Evolutionary conservation across 202 grass and related monocot genomes (phyloP).

Genomic region (Carex arenaria): DNA sequence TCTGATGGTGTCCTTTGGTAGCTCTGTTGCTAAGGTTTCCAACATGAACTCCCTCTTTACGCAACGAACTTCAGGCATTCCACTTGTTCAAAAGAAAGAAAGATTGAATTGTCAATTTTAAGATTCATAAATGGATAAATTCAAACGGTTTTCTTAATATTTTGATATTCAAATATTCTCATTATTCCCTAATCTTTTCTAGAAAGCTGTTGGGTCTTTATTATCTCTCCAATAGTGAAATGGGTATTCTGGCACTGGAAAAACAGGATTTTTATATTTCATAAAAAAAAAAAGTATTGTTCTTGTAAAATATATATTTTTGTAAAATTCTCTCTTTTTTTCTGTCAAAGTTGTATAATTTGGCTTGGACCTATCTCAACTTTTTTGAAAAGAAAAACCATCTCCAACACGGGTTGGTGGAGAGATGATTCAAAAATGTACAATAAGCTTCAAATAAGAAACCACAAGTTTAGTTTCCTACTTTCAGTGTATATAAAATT

Average conservation of each 20-base stretch:
- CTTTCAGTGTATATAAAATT: neutral
- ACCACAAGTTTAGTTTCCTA: neutral
- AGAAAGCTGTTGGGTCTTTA: neutral
- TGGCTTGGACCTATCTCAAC: neutral
- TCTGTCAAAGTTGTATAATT: neutral
- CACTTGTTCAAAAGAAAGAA: constrained; percentile 12
- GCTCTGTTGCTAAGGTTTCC: constrained; percentile 39
- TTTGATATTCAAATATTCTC: neutral
- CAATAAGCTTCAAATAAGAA: neutral
- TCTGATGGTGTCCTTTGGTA: constrained; percentile 50
- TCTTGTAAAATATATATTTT: no score
- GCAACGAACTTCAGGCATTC: constrained; percentile 34
- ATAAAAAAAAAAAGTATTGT: no score
- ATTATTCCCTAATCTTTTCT: neutral
- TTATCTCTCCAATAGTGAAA: neutral
- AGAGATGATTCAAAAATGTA: neutral
- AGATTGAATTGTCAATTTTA: neutral
- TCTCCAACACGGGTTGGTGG: neutral
- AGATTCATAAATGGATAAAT: neutral
- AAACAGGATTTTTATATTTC: neutral
- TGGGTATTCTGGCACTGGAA: neutral
- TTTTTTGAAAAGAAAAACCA: neutral
- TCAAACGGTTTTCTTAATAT: neutral
- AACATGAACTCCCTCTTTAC: constrained; percentile 48
- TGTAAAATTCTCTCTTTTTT: neutral